Percentiles rank a stretch among this genome's conserved stretches.
Conservation (phyloP, 1,284 basidiomycete genomes). For the Grifola frondosa region DNA sequence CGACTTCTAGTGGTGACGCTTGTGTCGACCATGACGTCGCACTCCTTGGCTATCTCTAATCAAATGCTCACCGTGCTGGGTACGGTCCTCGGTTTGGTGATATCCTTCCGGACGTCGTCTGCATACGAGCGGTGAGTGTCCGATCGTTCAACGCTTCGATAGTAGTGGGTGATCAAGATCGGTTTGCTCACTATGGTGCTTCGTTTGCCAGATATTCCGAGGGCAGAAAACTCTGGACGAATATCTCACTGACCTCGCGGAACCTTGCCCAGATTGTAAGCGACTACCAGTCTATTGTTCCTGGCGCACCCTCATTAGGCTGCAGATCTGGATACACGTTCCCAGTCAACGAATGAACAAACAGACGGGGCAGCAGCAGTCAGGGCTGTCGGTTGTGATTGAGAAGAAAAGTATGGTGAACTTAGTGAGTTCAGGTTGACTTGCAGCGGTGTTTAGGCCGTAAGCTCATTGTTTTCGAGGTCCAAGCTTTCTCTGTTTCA, state of each 20-base stretch:
- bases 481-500: constrained; percentile 63
- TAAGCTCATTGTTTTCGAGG: constrained; percentile 37
- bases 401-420: constrained; percentile 78
- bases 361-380: constrained; percentile 34
- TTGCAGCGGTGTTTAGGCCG: too few species aligned
- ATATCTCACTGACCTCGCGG: constrained; percentile 50
- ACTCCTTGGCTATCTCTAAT: constrained; percentile 43
- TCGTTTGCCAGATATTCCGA: constrained; percentile 49
- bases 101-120: constrained; percentile 46
- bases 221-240: constrained; percentile 64
- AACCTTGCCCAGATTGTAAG: constrained; percentile 54
- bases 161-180: neutral
- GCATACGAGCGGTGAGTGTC: constrained; percentile 61
- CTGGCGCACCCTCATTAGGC: neutral
- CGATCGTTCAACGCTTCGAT: neutral
- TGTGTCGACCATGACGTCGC: constrained; percentile 45
- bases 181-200: neutral
- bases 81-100: constrained; percentile 41
- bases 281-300: constrained; percentile 2
- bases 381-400: constrained; percentile 49
- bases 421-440: constrained; percentile 48
- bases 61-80: constrained; percentile 43
- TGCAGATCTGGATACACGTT: constrained; percentile 67
- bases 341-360: constrained; percentile 45
- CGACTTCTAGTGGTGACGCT: constrained; percentile 47